Conservation (phyloP, 331 rosid genomes). For the Erythrophleum ivorense region DNA sequence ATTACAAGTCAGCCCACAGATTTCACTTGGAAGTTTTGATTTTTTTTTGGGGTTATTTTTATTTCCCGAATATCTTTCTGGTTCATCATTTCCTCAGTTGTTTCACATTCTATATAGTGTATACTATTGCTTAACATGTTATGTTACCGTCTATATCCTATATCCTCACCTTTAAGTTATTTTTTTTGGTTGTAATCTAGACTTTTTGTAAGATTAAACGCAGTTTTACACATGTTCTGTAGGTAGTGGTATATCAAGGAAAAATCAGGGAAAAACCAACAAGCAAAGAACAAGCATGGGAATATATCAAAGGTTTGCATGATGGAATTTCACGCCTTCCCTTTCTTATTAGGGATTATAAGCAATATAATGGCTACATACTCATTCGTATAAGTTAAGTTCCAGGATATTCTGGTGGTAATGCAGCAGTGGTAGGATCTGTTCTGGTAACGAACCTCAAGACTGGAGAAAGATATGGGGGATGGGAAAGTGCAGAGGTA, state of each 20-base stretch:
- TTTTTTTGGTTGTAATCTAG: conserved; percentile 27
- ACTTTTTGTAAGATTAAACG: conserved; percentile 24
- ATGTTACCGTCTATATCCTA: conserved; percentile 25
- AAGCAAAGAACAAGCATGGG: conserved; percentile 83
- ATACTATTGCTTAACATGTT: conserved; percentile 1
- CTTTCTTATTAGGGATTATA: conserved; percentile 27
- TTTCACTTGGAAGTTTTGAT: not conserved
- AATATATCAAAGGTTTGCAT: conserved; percentile 77
- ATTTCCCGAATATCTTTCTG: not conserved
- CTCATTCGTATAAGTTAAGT: conserved; percentile 35
- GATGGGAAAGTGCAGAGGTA: conserved; percentile 94
- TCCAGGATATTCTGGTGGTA: conserved; percentile 93
- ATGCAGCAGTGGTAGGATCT: conserved; percentile 85
- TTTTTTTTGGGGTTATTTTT: not conserved
- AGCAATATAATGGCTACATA: conserved; percentile 26
- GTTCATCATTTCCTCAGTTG: not conserved
- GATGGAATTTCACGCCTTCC: conserved; percentile 11
- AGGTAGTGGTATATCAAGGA: conserved; percentile 93
- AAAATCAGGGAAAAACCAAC: conserved; percentile 82
- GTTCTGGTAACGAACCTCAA: conserved; percentile 78
- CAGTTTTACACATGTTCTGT: conserved; percentile 42
- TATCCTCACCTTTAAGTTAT: conserved; percentile 22
- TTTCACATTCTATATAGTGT: conserved; percentile 12
- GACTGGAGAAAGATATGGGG: conserved; percentile 77
- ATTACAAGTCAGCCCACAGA: not conserved